Evolutionary conservation across 164 flowering plant genomes (phyloP), one percentile per base, ranked within the genome.

Genomic region (Nymphaea thermarum): DNA sequence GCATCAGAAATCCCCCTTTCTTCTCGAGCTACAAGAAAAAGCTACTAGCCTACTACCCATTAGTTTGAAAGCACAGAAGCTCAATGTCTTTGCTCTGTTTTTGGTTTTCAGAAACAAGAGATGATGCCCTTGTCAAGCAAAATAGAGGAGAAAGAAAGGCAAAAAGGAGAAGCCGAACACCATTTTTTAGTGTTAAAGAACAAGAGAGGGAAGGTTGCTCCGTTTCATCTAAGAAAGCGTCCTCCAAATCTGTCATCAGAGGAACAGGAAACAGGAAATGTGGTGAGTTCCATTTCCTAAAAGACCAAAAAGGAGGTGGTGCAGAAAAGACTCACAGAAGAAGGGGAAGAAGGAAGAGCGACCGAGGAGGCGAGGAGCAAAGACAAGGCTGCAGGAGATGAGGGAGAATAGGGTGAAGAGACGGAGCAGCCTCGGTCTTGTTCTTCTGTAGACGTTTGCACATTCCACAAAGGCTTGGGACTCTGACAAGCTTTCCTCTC

Each of bases 371-470:
- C 72, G 80, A 71, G 87, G 80, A 2, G 77, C 75, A 43, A 87
- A 73, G 53, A 86, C 42, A 10, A 88, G 71, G 75, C 73, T 44
- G 75, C 84, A 87, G 68, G 82, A 87, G 44, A 87, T 68, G 63
- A 90, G 63, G 70, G 87, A 80, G 61, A 76, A 78, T 64, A 86
- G 73, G 45, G 83, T 69, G 44, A 90, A 76, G 64, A 88, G 68
- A 73, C 70, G 82, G 10, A 87, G 43, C 70, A 88, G 79, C 73
- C 80, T 86, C 62, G 90, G 83, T 66, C 75, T 86, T 44, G 77
- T 70, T 74, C 72, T 85, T 73, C 71, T 83, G 81, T n/a, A 78
- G 69, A 60, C 72, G 73, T 61, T 72, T 18, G 71, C 75, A 67
- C 77, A 77, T 7, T 78, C 80, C 16, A 67, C 60, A 65, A 81